Evolutionary conservation across 345 rosid species (phyloP), one percentile per base, ranked within the genome.

Genomic region (Conringia planisiliqua): DNA sequence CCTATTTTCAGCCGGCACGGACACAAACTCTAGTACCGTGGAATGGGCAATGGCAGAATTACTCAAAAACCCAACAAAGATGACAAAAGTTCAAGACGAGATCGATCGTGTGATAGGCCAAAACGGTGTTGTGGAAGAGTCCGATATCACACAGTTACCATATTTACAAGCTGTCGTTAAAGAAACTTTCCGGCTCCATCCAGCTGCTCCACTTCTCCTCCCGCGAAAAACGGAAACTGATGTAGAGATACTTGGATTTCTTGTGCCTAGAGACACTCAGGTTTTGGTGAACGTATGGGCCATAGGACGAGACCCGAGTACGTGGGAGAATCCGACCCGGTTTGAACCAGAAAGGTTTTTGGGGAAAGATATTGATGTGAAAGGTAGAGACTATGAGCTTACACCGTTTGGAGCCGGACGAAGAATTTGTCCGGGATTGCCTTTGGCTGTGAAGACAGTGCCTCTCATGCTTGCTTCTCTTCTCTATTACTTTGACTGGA

Each of bases 141-240:
- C 74, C 0, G 80, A 81, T 33, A 52, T 82, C 7, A 7, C 65
- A 16, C 8, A 38, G 0, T 22, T 80, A 2, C 83, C 83, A 0
- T 85, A 83, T 26, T 27, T 82, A 29, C 78, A 83, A 67, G 81
- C 85, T 0, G 72, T 82, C 1, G 16, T 82, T 3, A 78, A 85
- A 55, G 87, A 85, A 71, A 75, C 84, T 1, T 51, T 83, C 13
- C 69, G 85, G 12, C 46, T 85, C 56, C 89, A 85, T 71, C 89
- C 85, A 8, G 5, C 83, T 3, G 82, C 39, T 54, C 89, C 84
- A 0, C 50, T 83, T 18, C 74, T 85, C 10, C n/a, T 82, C 10
- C 89, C 87, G 0, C 82, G 78, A 13, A 70, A 50, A 65, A 68
- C 82, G 0, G 64, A 50, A 48, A n/a, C 59, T 0, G 80, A 83